A percentile compares a stretch with the other conserved stretches of the same genome.
Conservation (phyloP, 176 grass and related monocot species). For the Musa troglodytarum region DNA sequence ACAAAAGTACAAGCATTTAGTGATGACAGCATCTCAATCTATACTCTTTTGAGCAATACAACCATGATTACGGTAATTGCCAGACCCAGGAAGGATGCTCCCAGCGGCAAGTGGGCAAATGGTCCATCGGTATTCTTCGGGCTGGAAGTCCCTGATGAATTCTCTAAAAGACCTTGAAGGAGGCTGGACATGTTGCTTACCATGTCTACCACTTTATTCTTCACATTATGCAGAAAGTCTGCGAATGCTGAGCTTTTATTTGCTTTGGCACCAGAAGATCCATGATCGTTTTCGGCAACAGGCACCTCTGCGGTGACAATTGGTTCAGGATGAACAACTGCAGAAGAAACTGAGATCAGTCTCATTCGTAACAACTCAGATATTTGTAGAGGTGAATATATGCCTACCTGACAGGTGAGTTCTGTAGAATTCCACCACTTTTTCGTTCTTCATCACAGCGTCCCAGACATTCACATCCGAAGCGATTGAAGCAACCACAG, state of each 20-base stretch:
- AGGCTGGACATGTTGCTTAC: slow-evolving; percentile 42
- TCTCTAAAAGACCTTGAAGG: slow-evolving; percentile 51
- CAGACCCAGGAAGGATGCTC: slow-evolving; percentile 46
- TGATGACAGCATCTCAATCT: not conserved
- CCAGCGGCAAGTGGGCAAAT: slow-evolving; percentile 8
- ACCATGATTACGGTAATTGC: slow-evolving; percentile 49
- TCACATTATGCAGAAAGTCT: slow-evolving; percentile 47
- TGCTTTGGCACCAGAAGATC: not conserved
- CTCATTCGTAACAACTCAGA: slow-evolving; percentile 1
- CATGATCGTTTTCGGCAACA: slow-evolving; percentile 17
- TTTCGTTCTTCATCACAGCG: slow-evolving; percentile 70
- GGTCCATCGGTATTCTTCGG: slow-evolving; percentile 6
- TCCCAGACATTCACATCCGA: slow-evolving; percentile 74
- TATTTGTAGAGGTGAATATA: not conserved
- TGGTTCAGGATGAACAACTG: not conserved
- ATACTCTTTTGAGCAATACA: slow-evolving; percentile 61
- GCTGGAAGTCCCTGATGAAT: slow-evolving; percentile 1
- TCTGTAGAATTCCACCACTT: slow-evolving; percentile 73
- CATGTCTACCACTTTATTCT: slow-evolving; percentile 35
- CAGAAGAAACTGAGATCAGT: slow-evolving; percentile 33
- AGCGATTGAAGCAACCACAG: slow-evolving; percentile 68
- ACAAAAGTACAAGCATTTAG: not conserved
- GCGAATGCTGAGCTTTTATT: slow-evolving; percentile 28
- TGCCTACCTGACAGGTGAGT: slow-evolving; percentile 53
- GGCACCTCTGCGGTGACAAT: slow-evolving; percentile 21